Base-by-base conservation (phyloP, 2,329 filamentous ascomycete species). In the Colletotrichum orbiculare region DNA sequence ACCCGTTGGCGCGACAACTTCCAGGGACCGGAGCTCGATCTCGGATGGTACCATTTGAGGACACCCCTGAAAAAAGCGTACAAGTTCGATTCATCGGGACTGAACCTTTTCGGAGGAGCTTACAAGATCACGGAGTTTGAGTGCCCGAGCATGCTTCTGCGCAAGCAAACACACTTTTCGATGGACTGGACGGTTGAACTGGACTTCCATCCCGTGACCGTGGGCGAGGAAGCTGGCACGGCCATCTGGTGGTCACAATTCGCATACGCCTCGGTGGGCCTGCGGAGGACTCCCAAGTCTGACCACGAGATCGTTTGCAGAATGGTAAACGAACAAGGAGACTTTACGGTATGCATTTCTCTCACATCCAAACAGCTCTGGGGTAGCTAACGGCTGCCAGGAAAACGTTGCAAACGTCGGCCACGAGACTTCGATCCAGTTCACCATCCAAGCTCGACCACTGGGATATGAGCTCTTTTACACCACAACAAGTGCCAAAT, bases 171-270 rank as follows among this genome's bases (percentile, higher is more conserved):
- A n/a, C 46, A 49, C 7, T 34, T 33, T 13, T 49, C 46, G 5
- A 12, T 49, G 46, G 46, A 49, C n/a, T 49, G 46, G 46, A 25
- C 5, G 25, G 46, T 49, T 17, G 46, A 49, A 8, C 25, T 49
- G 25, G 46, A 49, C 13, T 49, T 49, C 9, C 15, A 13, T 35
- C 25, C 46, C 5, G 46, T 8, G 6, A 33, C 7, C 7, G 10
- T 12, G 17, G 46, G 46, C 5, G 11, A 49, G 13, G 46, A 49
- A 35, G 17, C 46, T 10, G 46, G 46, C 25, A 49, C 46, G 9
- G 46, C 46, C 25, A 49, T 49, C 15, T 49, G 46, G 46, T 49
- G 46, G 46, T 49, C 46, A 8, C 46, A 49, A 49, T 49, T 25
- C 9, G 46, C 46, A 4, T 7, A 49, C 34, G 46, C 46, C 12